A percentile compares a stretch with the other conserved stretches of the same genome.
Conservation (phyloP, 1,139 yeast genomes). For the Magnusiomyces paraingens region DNA sequence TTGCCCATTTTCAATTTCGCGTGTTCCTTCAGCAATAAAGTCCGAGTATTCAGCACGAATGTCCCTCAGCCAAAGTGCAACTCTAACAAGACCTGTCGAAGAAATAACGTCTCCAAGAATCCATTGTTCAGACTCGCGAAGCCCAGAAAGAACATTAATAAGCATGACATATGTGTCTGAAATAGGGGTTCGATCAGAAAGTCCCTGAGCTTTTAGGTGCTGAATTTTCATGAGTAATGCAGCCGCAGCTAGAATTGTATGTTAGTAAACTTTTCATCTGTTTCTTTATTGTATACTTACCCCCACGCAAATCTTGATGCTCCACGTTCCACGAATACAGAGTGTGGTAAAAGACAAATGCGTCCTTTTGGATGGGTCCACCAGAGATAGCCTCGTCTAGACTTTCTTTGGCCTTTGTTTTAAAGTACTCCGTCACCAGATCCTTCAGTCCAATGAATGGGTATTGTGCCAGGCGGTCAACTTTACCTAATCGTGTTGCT, state of each 20-base stretch:
- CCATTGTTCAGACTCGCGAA: slow-evolving; percentile 28
- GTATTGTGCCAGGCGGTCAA: slow-evolving; percentile 23
- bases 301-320: slow-evolving; percentile 30
- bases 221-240: slow-evolving; percentile 23
- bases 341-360: slow-evolving; percentile 24
- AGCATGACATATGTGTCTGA: slow-evolving; percentile 23
- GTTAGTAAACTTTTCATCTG: neutral
- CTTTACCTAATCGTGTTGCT: slow-evolving; percentile 23
- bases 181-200: slow-evolving; percentile 11
- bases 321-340: slow-evolving; percentile 32
- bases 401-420: slow-evolving; percentile 9
- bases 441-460: slow-evolving; percentile 31
- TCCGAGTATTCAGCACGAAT: too few relatives aligned
- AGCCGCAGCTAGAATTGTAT: slow-evolving; percentile 19
- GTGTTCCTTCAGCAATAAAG: too few relatives aligned
- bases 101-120: slow-evolving; percentile 17
- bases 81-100: too few relatives aligned
- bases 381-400: slow-evolving; percentile 1
- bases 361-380: slow-evolving; percentile 5
- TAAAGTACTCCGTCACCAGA: slow-evolving; percentile 22
- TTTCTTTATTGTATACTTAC: slow-evolving; percentile 18
- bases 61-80: too few relatives aligned
- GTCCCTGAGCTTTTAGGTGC: slow-evolving; percentile 13
- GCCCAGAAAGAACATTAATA: slow-evolving; percentile 28
- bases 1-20: too few relatives aligned